Evolutionary conservation across 1,284 basidiomycete genomes (phyloP), one percentile per base, ranked within the genome.

Genomic region (Irpex rosettiformis): DNA sequence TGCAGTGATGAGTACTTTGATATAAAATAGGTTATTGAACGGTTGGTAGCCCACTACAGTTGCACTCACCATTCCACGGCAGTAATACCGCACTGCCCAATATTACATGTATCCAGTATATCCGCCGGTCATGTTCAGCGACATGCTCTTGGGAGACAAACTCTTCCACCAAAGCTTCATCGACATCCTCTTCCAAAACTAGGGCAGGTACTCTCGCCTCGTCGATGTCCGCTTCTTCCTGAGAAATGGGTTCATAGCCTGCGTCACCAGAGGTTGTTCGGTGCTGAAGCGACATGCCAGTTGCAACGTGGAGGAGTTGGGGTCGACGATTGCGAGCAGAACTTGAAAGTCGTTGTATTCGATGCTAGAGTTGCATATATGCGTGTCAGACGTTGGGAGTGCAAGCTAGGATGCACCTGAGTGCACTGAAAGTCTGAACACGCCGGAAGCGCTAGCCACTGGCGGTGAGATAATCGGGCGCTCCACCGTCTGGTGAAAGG

Each of bases 51-150:
- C 56, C 21, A 4, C 56, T 52, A 48, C n/a, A 42, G 30, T 28
- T 27, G 8, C 28, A 71, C 79, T 65, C 65, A 90, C 89, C 88
- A 69, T 92, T 91, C 90, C 90, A 93, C 55, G 89, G 87, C 8
- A 93, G 72, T 7, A 93, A 77, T 2, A 86, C 80, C 13, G 88
- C 85, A 64, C 84, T 84, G 7, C 89, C 89, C 18, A 91, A 72
- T n/a, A 88, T 72, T 64, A 90, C 88, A 64, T 85, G 79, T 48
- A 86, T 79, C 81, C 84, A 86, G 52, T 73, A 71, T 64, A 86
- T 79, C 53, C 75, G 76, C 27, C 72, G 58, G 63, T 83, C 79
- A 3, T 78, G 68, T 18, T 66, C 62, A 27, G 68, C 69, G 6
- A 61, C 52, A 4, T 52, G 56, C 11, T 64, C 64, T 2, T 55